Conservation (phyloP, 495 filamentous ascomycete genomes). For the Sordaria brevicollis region DNA sequence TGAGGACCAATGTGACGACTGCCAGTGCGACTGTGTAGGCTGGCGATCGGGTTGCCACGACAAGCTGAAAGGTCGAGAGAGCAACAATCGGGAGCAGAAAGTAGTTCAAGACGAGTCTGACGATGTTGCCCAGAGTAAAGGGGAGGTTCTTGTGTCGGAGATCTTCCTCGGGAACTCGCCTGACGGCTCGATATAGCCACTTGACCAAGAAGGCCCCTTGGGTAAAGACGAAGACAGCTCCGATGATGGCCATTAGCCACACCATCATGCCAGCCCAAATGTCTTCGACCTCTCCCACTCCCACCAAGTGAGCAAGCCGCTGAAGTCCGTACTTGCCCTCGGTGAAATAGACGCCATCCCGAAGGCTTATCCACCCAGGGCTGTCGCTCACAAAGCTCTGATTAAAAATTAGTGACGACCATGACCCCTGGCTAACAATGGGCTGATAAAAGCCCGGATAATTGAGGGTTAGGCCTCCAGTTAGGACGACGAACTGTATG, state of each 20-base stretch:
- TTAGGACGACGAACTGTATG: conserved; percentile 84
- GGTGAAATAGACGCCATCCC: conserved; percentile 75
- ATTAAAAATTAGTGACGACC: conserved; percentile 90
- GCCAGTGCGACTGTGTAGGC: conserved; percentile 61
- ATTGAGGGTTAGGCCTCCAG: conserved; percentile 71
- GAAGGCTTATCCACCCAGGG: conserved; percentile 49
- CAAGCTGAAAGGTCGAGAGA: conserved; percentile 81
- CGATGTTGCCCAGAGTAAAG: conserved; percentile 79
- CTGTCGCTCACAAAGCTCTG: conserved; percentile 69
- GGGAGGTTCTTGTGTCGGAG: conserved; percentile 83
- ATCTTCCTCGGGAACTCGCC: conserved; percentile 70
- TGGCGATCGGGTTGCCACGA: conserved; percentile 58
- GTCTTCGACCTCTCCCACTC: conserved; percentile 63
- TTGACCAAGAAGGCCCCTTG: conserved; percentile 67
- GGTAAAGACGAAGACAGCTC: conserved; percentile 53
- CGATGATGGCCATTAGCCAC: conserved; percentile 71
- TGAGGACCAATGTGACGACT: conserved; percentile 57
- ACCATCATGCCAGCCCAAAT: conserved; percentile 89
- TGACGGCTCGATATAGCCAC: conserved; percentile 61
- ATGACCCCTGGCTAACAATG: conserved; percentile 72
- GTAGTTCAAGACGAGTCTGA: conserved; percentile 85
- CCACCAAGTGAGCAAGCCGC: conserved; percentile 69
- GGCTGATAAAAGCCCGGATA: conserved; percentile 96
- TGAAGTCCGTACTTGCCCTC: conserved; percentile 68
- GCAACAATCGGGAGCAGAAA: conserved; percentile 80